Conservation (phyloP, 1,284 basidiomycete genomes). For the Hemileia vastatrix region DNA sequence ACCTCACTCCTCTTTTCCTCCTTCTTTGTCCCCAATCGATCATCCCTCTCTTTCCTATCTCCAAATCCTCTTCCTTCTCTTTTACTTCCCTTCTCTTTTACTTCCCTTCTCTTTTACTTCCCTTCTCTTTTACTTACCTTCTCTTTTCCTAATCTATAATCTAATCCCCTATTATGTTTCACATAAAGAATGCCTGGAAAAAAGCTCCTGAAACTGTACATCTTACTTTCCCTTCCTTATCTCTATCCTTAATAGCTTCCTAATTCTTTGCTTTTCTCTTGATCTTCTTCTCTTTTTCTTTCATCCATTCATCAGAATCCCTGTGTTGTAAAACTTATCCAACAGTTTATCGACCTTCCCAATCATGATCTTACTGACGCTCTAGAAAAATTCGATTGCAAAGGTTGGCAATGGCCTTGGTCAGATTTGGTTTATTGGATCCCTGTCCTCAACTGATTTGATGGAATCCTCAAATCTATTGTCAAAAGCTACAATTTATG, state of each 20-base stretch:
- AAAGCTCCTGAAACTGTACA: constrained; percentile 19
- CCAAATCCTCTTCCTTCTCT: no score
- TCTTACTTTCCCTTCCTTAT: neutral
- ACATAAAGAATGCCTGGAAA: constrained; percentile 15
- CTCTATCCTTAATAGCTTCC: no score
- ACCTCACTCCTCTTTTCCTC: no score
- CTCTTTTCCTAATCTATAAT: no score
- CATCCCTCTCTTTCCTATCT: no score
- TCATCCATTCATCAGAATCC: no score
- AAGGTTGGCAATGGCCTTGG: constrained; percentile 79
- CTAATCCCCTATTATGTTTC: constrained; percentile 13
- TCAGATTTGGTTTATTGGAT: constrained; percentile 97
- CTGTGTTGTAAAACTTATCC: constrained; percentile 14
- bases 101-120: no score
- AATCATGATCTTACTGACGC: constrained; percentile 11
- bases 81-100: no score
- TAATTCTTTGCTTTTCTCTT: no score
- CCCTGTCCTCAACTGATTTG: constrained; percentile 88
- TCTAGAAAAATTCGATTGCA: constrained; percentile 5
- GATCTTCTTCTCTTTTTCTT: no score
- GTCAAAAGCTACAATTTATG: constrained; percentile 61
- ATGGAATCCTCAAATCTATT: constrained; percentile 69
- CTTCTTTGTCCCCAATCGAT: no score
- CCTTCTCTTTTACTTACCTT: no score
- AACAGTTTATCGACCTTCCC: constrained; percentile 6